Evolutionary conservation across 2,329 filamentous ascomycete genomes (phyloP).

Genomic region (Bipolaris victoriae): DNA sequence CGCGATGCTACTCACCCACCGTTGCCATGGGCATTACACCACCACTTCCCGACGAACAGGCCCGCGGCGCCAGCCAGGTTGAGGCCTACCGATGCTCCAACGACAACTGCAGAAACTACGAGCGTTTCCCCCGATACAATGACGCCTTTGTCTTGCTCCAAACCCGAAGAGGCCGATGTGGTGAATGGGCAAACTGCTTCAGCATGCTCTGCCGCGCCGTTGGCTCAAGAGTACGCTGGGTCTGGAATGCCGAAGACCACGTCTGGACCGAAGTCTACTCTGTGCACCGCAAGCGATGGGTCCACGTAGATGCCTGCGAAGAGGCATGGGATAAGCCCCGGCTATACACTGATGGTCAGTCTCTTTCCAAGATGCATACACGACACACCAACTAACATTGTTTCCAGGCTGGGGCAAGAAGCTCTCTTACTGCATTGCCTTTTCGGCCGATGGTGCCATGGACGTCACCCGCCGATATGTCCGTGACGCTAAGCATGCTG

Average conservation of each 20-base stretch:
- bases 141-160: constrained; percentile 93
- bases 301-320: constrained; percentile 96
- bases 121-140: constrained; percentile 91
- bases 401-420: constrained; percentile 83
- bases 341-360: constrained; percentile 81
- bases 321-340: constrained; percentile 94
- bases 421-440: constrained; percentile 96
- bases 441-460: constrained; percentile 82
- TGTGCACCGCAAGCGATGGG: constrained; percentile 88
- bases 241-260: constrained; percentile 97
- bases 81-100: constrained; percentile 90
- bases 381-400: constrained; percentile 16
- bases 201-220: constrained; percentile 96
- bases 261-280: constrained; percentile 99
- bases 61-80: constrained; percentile 83
- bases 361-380: constrained; percentile 1
- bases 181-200: constrained; percentile 99
- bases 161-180: constrained; percentile 82
- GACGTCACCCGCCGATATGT: constrained; percentile 72
- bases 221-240: constrained; percentile 89
- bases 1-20: constrained; percentile 80
- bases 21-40: constrained; percentile 81
- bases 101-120: constrained; percentile 74
- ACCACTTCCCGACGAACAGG: constrained; percentile 86
- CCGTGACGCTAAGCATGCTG: constrained; percentile 73